Percentiles rank a stretch among this genome's conserved stretches.
These are phyloP conservation scores for Striga hermonthica DNA, from an alignment of 305 asterid genomes.

Conservation along the genomic window DNA sequence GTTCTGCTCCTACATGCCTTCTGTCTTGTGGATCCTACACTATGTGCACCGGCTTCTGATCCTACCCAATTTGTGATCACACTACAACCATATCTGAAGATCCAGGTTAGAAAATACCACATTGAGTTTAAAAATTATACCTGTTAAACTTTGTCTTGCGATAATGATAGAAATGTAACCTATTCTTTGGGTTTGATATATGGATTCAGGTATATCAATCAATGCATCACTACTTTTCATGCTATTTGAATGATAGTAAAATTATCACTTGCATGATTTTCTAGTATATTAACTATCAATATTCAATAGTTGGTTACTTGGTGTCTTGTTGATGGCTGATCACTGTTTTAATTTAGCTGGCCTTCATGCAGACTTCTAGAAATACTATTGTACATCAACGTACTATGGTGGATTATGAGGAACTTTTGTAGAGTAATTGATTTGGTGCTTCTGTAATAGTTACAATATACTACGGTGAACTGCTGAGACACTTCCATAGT, in stretches of 20 bases:
- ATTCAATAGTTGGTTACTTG: neutral
- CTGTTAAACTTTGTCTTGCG: slow-evolving; percentile 18
- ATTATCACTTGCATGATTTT: neutral
- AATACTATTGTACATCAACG: slow-evolving; percentile 1
- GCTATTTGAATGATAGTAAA: neutral
- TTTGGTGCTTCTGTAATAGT: slow-evolving; percentile 16
- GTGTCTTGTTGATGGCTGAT: neutral
- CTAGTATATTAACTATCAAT: neutral
- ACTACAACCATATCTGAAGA: slow-evolving; percentile 91
- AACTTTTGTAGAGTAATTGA: slow-evolving; percentile 8
- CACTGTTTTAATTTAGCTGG: neutral
- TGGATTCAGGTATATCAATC: slow-evolving; percentile 22
- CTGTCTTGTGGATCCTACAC: slow-evolving; percentile 84
- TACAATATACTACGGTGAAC: neutral
- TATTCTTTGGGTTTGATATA: slow-evolving; percentile 16
- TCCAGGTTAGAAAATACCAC: slow-evolving; percentile 60
- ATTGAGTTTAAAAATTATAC: slow-evolving; percentile 17
- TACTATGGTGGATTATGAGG: slow-evolving; percentile 21
- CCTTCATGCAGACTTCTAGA: neutral
- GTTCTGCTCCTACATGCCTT: slow-evolving; percentile 89
- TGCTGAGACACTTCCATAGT: too few species aligned
- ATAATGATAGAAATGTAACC: slow-evolving; percentile 27
- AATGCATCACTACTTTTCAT: slow-evolving; percentile 13
- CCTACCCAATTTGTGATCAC: slow-evolving; percentile 97
- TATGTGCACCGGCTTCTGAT: slow-evolving; percentile 94